Evolutionary conservation across 345 rosid genomes (phyloP), one percentile per base, ranked within the genome.

Genomic region (Aurinia saxatilis): DNA sequence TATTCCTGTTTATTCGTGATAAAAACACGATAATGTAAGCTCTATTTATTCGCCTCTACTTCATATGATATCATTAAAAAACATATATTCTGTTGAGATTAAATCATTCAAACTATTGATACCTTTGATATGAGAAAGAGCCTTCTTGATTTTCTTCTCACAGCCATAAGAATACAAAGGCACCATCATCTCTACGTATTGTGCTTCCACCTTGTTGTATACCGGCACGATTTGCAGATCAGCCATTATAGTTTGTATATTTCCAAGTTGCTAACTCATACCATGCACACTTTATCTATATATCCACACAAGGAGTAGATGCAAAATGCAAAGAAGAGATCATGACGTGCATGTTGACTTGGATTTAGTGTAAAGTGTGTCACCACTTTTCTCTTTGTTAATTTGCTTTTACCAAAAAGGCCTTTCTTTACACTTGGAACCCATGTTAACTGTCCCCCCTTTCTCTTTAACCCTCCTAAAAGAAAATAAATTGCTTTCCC

Each of bases 181-280:
- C 56, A 88, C 96, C 91, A 81, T 84, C 95, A 91, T 84, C 76
- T 86, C 95, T 74, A 86, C 98, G 18, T 76, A 83, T 21, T 91
- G 95, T 57, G 98, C 81, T 84, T 91, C 95, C 77, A 91, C 96
- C 60, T 77, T 80, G 70, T 79, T 77, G 50, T 46, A 44, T 10
- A 79, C 91, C 23, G 72, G 78, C 60, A 91, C 84, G 29, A 88
- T 79, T 76, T 86, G 98, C 80, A 84, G 74, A 66, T 80, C 52
- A 18, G 62, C 83, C 96, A 87, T 90, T 48, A 8, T 4, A n/a
- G 6, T 44, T 8, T 19, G 7, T 60, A 52, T 49, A 47, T 47
- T 30, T 42, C 19, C 8, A 41, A 27, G 9, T 21, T 40, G 59
- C 38, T 41, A 29, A 53, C 63, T 47, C 50, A 19, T 45, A 61